Conservation (phyloP, 208 protist species). For the Acanthamoeba healyi region DNA sequence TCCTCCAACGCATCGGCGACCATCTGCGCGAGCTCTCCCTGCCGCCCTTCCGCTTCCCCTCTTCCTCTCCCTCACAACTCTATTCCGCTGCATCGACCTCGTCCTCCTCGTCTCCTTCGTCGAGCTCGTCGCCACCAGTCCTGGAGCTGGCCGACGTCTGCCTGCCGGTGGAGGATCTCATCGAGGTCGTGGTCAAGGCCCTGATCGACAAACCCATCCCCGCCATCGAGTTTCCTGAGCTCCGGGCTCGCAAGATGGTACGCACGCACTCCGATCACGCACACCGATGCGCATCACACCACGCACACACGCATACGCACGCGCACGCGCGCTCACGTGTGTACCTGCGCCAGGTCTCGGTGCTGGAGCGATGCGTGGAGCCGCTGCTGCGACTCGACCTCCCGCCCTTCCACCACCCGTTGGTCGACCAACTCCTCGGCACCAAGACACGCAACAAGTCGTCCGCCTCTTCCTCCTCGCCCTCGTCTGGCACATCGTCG, state of each 20-base stretch:
- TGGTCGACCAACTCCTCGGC: background rate
- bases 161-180: background rate
- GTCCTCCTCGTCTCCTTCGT: background rate
- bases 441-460: background rate
- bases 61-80: background rate
- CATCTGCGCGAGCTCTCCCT: background rate
- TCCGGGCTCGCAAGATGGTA: background rate
- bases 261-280: background rate
- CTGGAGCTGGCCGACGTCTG: background rate
- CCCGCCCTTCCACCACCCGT: background rate
- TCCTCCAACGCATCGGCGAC: background rate
- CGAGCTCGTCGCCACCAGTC: background rate
- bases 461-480: background rate
- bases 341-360: background rate
- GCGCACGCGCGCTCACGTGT: background rate
- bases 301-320: too few relatives aligned
- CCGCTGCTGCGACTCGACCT: background rate
- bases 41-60: background rate
- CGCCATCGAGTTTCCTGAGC: constrained; percentile 11
- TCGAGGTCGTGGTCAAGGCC: constrained; percentile 3
- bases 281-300: background rate
- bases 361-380: constrained; percentile 41
- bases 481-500: background rate
- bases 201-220: background rate
- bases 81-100: background rate